phyloP scores from a whole-genome alignment of 306 rosid species.

The Canavalia ensiformis region DNA sequence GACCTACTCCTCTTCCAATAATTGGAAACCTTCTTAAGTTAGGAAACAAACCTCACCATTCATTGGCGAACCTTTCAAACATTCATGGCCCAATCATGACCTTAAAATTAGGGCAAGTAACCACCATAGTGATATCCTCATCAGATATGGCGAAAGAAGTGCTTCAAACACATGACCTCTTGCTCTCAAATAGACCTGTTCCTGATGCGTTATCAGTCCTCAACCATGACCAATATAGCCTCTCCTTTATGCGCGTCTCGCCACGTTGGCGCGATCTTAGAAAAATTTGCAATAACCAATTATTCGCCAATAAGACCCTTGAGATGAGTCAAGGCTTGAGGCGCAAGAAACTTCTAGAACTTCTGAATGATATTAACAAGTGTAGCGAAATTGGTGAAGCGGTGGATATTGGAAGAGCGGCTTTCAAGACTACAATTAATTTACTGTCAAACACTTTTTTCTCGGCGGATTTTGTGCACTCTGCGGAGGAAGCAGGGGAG shows the following conservation, averaged over 20 bases:
- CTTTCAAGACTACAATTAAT: conserved; percentile 51
- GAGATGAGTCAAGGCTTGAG: conserved; percentile 43
- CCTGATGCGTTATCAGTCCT: conserved; percentile 35
- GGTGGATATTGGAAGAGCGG: conserved; percentile 56
- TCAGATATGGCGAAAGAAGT: conserved; percentile 51
- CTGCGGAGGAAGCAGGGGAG: conserved; percentile 26
- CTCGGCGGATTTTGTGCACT: conserved; percentile 53
- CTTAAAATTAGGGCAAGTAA: conserved; percentile 33
- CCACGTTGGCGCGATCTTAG: conserved; percentile 45
- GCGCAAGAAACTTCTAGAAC: conserved; percentile 47
- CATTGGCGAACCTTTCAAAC: conserved; percentile 16
- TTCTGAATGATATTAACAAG: background rate
- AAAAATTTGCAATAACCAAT: conserved; percentile 44
- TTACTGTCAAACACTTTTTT: conserved; percentile 57
- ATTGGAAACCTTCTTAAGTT: conserved; percentile 33
- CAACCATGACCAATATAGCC: conserved; percentile 37
- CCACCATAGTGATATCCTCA: conserved; percentile 37
- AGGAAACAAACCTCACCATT: conserved; percentile 43
- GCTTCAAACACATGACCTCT: conserved; percentile 47
- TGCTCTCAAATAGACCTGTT: conserved; percentile 31
- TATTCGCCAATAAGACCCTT: conserved; percentile 51
- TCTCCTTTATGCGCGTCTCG: conserved; percentile 47
- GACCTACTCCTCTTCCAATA: conserved; percentile 54
- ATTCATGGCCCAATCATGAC: conserved; percentile 47
- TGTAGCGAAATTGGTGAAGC: conserved; percentile 44